Evolutionary conservation across 352 stramenopile species (phyloP), one percentile per base, ranked within the genome.

Genomic region (Albugo candida): DNA sequence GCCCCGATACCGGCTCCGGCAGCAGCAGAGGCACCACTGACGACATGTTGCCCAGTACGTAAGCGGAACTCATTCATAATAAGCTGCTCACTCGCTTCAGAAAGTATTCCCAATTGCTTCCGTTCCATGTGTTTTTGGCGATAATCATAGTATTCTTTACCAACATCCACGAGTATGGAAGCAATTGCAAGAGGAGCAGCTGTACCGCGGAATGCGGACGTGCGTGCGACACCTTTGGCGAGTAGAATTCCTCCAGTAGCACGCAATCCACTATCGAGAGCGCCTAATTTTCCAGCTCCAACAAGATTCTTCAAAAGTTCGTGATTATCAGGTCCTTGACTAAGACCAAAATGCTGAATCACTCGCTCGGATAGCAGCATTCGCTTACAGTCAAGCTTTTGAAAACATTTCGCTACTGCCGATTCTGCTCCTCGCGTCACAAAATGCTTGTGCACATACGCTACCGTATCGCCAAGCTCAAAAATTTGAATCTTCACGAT

Each of bases 111-210:
- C 18, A 79, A 57, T 16, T 61, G 63, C 51, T 81, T 81, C 21
- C 73, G 59, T 48, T 85, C 72, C n/a, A 60, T 74, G 47, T 82
- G 67, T 24, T 74, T 74, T 41, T 80, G 66, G 36, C 78, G 73
- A 56, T 84, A 92, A 14, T 86, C 62, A 44, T 81, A 81, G 47
- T 86, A 92, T 47, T 92, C 78, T 38, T 86, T 86, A 13, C 78
- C 75, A 31, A 92, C 73, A 53, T 92, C 78, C 13, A 92, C 74
- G 2, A 92, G 60, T 41, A 92, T 92, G 21, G 78, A 86, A 5
- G 78, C 78, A 38, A 92, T 75, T 10, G 78, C 73, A 13, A 88
- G 58, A 1, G 78, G 78, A 10, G 78, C 78, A 10, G 76, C 78
- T 1, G 68, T 70, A 47, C 71, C 64, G 16, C 86, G 50, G 6